phyloP scores from a whole-genome alignment of 192 early-diverging fungal species.

The Coemansia sp. region DNA sequence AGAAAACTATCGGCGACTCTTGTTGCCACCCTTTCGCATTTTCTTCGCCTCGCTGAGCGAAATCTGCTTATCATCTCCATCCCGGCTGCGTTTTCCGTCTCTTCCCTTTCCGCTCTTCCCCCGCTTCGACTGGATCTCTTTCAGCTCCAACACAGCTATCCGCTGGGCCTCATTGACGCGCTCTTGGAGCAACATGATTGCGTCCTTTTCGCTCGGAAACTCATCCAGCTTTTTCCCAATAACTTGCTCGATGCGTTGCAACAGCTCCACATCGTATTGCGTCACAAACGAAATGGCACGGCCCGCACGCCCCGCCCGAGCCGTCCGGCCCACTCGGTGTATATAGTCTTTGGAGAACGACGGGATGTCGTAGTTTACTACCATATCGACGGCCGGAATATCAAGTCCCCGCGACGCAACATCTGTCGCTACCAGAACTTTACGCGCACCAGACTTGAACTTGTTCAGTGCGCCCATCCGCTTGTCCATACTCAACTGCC shows the following conservation, averaged over 20 bases:
- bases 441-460: slow-evolving; percentile 88
- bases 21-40: slow-evolving; percentile 25
- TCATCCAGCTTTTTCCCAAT: slow-evolving; percentile 83
- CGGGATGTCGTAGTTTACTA: slow-evolving; percentile 97
- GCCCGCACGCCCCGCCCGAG: slow-evolving; percentile 78
- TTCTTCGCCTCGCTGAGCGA: slow-evolving; percentile 49
- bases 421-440: slow-evolving; percentile 92
- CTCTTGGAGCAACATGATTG: slow-evolving; percentile 89
- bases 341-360: slow-evolving; percentile 85
- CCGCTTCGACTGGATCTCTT: slow-evolving; percentile 59
- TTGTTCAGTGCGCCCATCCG: slow-evolving; percentile 90
- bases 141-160: slow-evolving; percentile 82
- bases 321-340: slow-evolving; percentile 84
- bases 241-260: slow-evolving; percentile 91
- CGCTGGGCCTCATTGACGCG: slow-evolving; percentile 88
- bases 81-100: background rate
- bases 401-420: slow-evolving; percentile 92
- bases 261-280: slow-evolving; percentile 93
- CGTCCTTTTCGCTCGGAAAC: slow-evolving; percentile 81
- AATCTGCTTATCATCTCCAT: slow-evolving; percentile 52
- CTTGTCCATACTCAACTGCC: slow-evolving; percentile 89
- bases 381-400: slow-evolving; percentile 93
- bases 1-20: background rate
- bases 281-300: slow-evolving; percentile 79
- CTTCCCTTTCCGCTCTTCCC: slow-evolving; percentile 37